Evolutionary conservation across 164 flowering plant species (phyloP).

Genomic region (Umbilicus rupestris): DNA sequence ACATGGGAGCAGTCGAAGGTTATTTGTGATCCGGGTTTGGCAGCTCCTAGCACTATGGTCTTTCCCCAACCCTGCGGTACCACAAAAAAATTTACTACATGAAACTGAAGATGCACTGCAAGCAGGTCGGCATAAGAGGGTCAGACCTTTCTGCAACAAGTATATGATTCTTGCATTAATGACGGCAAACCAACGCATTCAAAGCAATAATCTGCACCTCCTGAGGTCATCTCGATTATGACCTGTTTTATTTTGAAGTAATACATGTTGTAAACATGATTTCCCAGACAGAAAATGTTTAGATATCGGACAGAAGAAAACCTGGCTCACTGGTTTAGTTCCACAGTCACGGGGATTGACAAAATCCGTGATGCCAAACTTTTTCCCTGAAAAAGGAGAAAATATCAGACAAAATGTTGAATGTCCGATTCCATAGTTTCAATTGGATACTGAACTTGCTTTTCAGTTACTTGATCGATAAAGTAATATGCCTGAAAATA

Average conservation of each 20-base stretch:
- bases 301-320: no score
- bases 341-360: conserved; percentile 35
- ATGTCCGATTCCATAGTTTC: neutral
- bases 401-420: neutral
- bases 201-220: conserved; percentile 72
- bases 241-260: conserved; percentile 27
- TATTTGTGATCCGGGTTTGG: conserved; percentile 36
- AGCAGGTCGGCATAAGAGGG: conserved; percentile 6
- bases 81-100: neutral
- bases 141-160: conserved; percentile 49
- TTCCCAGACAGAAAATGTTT: no score
- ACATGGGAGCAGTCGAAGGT: conserved; percentile 31
- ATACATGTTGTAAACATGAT: no score
- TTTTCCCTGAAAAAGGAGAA: conserved; percentile 31
- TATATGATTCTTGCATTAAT: conserved; percentile 52
- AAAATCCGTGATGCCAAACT: conserved; percentile 57
- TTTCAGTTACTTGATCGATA: no score
- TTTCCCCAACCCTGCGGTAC: conserved; percentile 65
- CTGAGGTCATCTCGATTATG: conserved; percentile 48
- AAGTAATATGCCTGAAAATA: no score
- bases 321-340: conserved; percentile 36
- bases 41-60: conserved; percentile 53
- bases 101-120: no score
- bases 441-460: no score
- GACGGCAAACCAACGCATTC: conserved; percentile 66